Evolutionary conservation across 2,329 filamentous ascomycete genomes (phyloP), one percentile per base, ranked within the genome.

Genomic region (Ambrosiella xylebori): DNA sequence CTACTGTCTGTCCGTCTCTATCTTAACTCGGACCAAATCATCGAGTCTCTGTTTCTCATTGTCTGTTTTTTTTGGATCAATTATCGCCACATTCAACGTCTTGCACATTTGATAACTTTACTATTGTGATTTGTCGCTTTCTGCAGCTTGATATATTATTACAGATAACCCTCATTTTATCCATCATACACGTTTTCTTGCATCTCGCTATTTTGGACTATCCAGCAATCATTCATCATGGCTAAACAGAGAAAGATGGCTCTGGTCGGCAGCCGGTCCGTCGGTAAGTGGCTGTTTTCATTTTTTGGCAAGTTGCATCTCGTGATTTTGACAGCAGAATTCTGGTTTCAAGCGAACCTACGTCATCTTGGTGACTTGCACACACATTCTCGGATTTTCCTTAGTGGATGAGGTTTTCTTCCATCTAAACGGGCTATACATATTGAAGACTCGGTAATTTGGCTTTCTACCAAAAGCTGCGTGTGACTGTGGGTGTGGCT

Each of bases 201-300:
- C 27, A 27, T 27, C 27, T 27, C 27, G 2, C 27, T 27, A 27
- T 27, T 27, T 27, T 5, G 27, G 4, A 27, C 27, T 27, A 27
- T 27, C 27, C 27, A 27, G 27, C 5, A 27, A 27, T 27, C 27
- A 39, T 39, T 53, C 15, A 61, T 73, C 84, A 53, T 80, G 59
- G 59, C 82, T 60, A 95, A 95, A 73, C 89, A 95, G 73, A 80
- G 90, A 67, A 96, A 96, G 78, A 85, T 96, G 70, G 90, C 90
- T 71, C 91, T 96, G 72, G 88, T 96, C 63, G 90, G 90, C 74
- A 94, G 88, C 74, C 84, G 90, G 67, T 93, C 90, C 61, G 90
- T 96, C 68, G 76, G 76, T 78, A 66, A 59, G 74, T 71, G 17
- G 47, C 17, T 36, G 13, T 56, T 38, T 27, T 47, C 44, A 15